phyloP scores from a whole-genome alignment of 139 green algal species.

The Chlorella ohadii region DNA sequence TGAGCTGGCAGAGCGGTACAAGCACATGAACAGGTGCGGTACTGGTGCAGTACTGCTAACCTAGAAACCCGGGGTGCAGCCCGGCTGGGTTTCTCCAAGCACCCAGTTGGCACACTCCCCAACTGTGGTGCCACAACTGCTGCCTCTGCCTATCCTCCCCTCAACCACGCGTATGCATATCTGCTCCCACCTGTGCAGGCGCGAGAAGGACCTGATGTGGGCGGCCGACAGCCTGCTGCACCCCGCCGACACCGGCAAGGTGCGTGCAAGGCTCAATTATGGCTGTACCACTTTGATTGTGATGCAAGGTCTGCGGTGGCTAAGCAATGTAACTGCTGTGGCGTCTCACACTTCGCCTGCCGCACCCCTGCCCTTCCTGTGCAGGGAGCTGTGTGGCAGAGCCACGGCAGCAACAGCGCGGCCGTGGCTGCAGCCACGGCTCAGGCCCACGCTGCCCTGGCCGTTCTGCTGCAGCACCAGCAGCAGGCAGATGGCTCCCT shows the following conservation, averaged over 20 bases:
- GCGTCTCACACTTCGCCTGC: too few species aligned
- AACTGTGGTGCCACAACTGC: too few species aligned
- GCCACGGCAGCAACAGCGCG: background rate
- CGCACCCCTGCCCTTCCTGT: background rate
- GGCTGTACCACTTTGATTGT: background rate
- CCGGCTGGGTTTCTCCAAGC: too few species aligned
- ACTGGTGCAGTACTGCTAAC: too few species aligned
- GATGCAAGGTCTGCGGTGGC: too few species aligned
- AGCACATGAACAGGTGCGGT: slow-evolving; percentile 68
- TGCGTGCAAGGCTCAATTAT: too few species aligned
- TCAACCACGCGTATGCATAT: too few species aligned
- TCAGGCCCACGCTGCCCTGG: slow-evolving; percentile 12
- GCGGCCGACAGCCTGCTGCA: slow-evolving; percentile 55
- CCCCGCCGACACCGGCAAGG: slow-evolving; percentile 5
- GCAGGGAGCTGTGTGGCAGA: background rate
- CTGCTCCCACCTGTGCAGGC: slow-evolving; percentile 23
- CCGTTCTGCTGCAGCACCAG: slow-evolving; percentile 25
- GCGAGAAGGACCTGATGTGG: slow-evolving; percentile 83
- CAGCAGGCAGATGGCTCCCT: background rate
- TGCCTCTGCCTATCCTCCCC: too few species aligned
- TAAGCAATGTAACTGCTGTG: too few species aligned
- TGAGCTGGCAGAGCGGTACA: slow-evolving; percentile 73
- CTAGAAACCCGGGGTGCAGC: too few species aligned
- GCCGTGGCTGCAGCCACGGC: background rate
- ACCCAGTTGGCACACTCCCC: too few species aligned